Evolutionary conservation across 345 rosid genomes (phyloP).

Genomic region (Fremontodendron californicum): DNA sequence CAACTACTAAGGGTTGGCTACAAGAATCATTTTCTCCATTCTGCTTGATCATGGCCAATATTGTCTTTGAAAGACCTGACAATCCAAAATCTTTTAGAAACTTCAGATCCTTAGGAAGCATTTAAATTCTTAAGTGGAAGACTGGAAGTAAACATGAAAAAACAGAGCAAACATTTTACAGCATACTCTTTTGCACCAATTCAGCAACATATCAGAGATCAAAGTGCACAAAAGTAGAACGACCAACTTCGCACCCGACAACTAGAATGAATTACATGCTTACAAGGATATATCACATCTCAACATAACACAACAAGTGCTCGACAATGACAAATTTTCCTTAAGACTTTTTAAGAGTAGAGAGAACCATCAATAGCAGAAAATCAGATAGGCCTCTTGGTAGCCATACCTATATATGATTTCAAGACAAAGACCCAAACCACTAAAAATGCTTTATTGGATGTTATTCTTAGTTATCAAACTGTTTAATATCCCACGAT

Average conservation of each 20-base stretch:
- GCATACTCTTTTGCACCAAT: neutral
- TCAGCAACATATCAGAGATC: neutral
- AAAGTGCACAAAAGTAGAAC: neutral
- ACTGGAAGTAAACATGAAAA: neutral
- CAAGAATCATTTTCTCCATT: neutral
- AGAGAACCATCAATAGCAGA: neutral
- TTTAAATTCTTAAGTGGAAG: neutral
- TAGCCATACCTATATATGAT: neutral
- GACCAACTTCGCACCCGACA: neutral
- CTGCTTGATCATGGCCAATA: neutral
- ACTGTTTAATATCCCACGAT: neutral
- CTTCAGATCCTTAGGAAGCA: neutral
- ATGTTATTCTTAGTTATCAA: neutral
- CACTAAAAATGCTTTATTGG: neutral
- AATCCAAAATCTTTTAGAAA: neutral
- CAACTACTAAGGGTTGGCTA: neutral
- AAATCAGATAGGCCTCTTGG: neutral
- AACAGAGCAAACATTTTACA: neutral
- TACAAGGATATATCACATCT: neutral
- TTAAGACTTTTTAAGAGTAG: neutral
- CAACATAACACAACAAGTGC: neutral
- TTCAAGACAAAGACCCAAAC: neutral
- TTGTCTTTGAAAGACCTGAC: neutral
- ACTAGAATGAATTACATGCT: neutral
- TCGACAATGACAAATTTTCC: neutral